These are phyloP conservation scores for Monosporascus sp. DNA, from an alignment of 2,329 filamentous ascomycete genomes.

Conservation along the genomic window DNA sequence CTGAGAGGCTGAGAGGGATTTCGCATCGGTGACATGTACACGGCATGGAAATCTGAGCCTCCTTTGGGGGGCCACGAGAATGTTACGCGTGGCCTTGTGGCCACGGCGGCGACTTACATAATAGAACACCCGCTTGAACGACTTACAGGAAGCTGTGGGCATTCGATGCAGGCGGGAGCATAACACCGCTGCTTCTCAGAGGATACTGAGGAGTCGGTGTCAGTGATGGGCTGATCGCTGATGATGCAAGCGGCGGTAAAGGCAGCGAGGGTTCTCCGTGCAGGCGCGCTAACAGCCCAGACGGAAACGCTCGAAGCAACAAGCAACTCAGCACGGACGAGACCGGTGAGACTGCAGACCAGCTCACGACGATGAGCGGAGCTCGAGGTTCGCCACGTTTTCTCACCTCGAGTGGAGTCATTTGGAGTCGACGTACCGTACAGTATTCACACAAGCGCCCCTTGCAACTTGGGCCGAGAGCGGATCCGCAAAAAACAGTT, in stretches of 20 bases:
- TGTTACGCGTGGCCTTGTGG: too few species aligned
- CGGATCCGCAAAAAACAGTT: not conserved
- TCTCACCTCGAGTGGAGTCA: not conserved
- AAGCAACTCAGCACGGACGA: not conserved
- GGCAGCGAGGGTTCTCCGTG: not conserved
- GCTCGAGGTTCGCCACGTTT: not conserved
- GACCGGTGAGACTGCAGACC: not conserved
- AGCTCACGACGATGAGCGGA: not conserved
- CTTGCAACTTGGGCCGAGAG: not conserved
- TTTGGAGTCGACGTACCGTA: not conserved
- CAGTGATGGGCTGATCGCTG: not conserved
- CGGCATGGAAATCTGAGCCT: too few species aligned
- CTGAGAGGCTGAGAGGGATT: too few species aligned
- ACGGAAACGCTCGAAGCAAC: not conserved
- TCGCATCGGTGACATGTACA: too few species aligned
- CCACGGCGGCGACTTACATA: too few species aligned
- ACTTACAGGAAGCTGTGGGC: too few species aligned
- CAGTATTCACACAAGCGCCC: not conserved
- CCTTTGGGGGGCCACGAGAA: too few species aligned
- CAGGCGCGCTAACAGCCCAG: not conserved
- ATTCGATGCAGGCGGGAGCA: too few species aligned
- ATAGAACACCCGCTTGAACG: too few species aligned
- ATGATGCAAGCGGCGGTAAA: not conserved
- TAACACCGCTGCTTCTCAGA: not conserved
- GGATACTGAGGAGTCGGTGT: not conserved